These are phyloP conservation scores for Dryas alaskensis DNA, from an alignment of 306 rosid species.

Conservation along the genomic window DNA sequence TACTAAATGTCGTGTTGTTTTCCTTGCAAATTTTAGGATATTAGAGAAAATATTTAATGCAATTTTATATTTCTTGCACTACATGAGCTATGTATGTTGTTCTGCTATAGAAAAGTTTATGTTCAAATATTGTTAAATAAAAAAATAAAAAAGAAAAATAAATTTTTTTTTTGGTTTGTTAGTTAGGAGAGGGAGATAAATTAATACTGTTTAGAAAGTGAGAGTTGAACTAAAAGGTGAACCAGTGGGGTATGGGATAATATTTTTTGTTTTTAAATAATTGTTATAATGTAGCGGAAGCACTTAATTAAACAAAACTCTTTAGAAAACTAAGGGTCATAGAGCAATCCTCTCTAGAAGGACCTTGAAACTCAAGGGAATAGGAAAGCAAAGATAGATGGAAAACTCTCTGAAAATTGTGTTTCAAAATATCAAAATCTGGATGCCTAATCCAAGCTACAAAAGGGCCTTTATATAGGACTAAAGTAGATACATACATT, in stretches of 20 bases:
- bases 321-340: no score
- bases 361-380: no score
- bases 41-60: not conserved
- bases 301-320: no score
- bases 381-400: no score
- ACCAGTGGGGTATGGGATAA: not conserved
- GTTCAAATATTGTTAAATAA: not conserved
- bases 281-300: no score
- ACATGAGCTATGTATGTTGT: not conserved
- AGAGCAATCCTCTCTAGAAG: no score
- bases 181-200: not conserved
- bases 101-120: not conserved
- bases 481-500: no score
- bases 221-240: not conserved
- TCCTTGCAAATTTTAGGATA: not conserved
- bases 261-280: not conserved
- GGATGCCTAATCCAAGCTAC: no score
- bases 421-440: no score
- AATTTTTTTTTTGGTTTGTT: not conserved
- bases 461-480: no score
- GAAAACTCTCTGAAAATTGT: no score
- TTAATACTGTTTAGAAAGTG: not conserved
- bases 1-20: not conserved
- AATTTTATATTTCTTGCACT: not conserved
- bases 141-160: no score